Conservation (phyloP, 2,329 filamentous ascomycete species). For the Cladophialophora bantiana region DNA sequence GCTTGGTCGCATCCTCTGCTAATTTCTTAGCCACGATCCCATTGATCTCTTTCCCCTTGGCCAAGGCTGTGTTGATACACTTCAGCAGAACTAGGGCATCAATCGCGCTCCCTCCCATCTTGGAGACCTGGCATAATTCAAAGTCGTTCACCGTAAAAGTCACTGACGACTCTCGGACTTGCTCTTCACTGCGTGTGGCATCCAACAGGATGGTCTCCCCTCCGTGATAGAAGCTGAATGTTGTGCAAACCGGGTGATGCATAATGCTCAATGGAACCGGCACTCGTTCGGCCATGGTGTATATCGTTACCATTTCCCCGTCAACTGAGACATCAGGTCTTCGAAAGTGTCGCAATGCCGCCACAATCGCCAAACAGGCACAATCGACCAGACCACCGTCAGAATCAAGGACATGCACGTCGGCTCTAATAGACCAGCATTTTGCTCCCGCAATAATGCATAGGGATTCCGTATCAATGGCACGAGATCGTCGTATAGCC, state of each 20-base stretch:
- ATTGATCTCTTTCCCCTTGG: slow-evolving; percentile 81
- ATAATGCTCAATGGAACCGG: slow-evolving; percentile 89
- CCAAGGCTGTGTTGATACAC: slow-evolving; percentile 75
- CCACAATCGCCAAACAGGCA: slow-evolving; percentile 83
- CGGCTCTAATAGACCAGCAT: slow-evolving; percentile 88
- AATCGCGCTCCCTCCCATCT: slow-evolving; percentile 82
- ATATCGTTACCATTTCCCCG: slow-evolving; percentile 83
- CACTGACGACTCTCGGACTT: slow-evolving; percentile 69
- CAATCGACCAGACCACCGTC: slow-evolving; percentile 91
- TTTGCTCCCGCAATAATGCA: slow-evolving; percentile 91
- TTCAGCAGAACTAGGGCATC: slow-evolving; percentile 80
- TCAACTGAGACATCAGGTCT: slow-evolving; percentile 88
- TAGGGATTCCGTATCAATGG: slow-evolving; percentile 92
- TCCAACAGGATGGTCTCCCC: slow-evolving; percentile 54
- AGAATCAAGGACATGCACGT: slow-evolving; percentile 88
- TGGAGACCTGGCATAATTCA: slow-evolving; percentile 89
- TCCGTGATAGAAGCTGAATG: slow-evolving; percentile 78
- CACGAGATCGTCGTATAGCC: slow-evolving; percentile 87
- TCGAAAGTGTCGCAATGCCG: slow-evolving; percentile 87
- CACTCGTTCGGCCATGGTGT: slow-evolving; percentile 82
- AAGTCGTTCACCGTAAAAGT: slow-evolving; percentile 88
- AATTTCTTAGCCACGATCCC: slow-evolving; percentile 75
- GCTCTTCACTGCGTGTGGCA: slow-evolving; percentile 58
- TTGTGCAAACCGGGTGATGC: slow-evolving; percentile 89
- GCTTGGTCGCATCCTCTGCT: slow-evolving; percentile 77